Evolutionary conservation across 2,329 filamentous ascomycete species (phyloP).

Genomic region (Trichoderma pleuroti): DNA sequence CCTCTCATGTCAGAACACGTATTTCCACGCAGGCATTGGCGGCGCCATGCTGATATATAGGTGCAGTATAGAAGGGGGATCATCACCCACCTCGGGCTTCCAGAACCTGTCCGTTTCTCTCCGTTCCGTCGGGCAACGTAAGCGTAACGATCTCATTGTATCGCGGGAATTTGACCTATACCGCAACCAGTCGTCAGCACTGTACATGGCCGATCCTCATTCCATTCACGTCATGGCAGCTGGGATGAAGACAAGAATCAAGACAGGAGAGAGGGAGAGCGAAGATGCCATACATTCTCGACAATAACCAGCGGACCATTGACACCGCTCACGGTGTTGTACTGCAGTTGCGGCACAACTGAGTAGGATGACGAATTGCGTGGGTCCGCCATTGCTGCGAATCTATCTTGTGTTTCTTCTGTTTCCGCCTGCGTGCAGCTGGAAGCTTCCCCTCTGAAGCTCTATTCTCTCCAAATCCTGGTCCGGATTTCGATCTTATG

Average conservation of each 20-base stretch:
- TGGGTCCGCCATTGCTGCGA: slow-evolving; percentile 50
- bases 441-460: background rate
- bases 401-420: background rate
- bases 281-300: slow-evolving; percentile 66
- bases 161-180: slow-evolving; percentile 89
- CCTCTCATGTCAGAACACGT: slow-evolving; percentile 23
- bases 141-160: slow-evolving; percentile 98
- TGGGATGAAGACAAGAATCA: background rate
- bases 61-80: background rate
- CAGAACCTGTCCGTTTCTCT: slow-evolving; percentile 90
- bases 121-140: slow-evolving; percentile 90
- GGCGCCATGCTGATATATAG: background rate
- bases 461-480: background rate
- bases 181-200: slow-evolving; percentile 27
- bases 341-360: slow-evolving; percentile 65
- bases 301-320: slow-evolving; percentile 97
- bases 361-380: slow-evolving; percentile 59
- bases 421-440: background rate
- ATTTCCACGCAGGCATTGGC: slow-evolving; percentile 8
- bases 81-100: slow-evolving; percentile 80
- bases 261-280: background rate
- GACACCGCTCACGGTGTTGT: slow-evolving; percentile 98
- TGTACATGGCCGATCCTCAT: slow-evolving; percentile 10
- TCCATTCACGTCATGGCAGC: background rate
- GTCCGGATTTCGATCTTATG: background rate